Base-by-base conservation (phyloP, 345 rosid genomes). In the Sisymbrium altissimum region DNA sequence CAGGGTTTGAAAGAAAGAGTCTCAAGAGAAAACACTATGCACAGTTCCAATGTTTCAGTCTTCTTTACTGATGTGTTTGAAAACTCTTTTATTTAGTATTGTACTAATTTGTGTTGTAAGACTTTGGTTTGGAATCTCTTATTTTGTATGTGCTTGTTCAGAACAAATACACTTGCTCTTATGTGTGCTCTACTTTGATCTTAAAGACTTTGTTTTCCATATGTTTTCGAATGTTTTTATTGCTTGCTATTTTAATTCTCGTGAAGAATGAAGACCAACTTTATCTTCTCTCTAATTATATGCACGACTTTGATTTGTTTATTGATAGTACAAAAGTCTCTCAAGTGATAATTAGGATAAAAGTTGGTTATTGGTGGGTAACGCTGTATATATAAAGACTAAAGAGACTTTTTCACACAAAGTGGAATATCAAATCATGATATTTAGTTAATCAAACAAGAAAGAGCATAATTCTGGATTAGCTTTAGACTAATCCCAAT, bases 271-370 rank as follows among this genome's bases (percentile, higher is more conserved):
- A 17, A 48, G 32, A 57, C 33, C 19, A 13, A 17, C 27, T 9
- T 46, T 40, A 46, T 48, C 33, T 29, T 58, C n/a, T 38, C 29
- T 57, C 18, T 66, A 57, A 38, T 57, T 46, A 39, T 48, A 27
- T 3, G 52, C 25, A 29, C 48, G 67, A 29, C 7, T 30, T 23
- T 58, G 61, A 48, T 57, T 66, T 74, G 66, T 74, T 66, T 66
- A 48, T 50, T 57, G 27, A 27, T 18, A 14, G 14, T 38, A 38
- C 67, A 57, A 58, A 74, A 74, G 72, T 74, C 73, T 48, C 3
- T n/a, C 17, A 9, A 59, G 61, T 66, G 73, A 74, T 74, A 74
- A 59, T 67, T 67, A 49, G 53, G 54, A 67, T 38, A 57, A 74
- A 74, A 48, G 68, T 25, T 29, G 35, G 15, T 56, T 15, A 25